phyloP scores from a whole-genome alignment of 1,139 yeast species.

The Pichia sp. region DNA sequence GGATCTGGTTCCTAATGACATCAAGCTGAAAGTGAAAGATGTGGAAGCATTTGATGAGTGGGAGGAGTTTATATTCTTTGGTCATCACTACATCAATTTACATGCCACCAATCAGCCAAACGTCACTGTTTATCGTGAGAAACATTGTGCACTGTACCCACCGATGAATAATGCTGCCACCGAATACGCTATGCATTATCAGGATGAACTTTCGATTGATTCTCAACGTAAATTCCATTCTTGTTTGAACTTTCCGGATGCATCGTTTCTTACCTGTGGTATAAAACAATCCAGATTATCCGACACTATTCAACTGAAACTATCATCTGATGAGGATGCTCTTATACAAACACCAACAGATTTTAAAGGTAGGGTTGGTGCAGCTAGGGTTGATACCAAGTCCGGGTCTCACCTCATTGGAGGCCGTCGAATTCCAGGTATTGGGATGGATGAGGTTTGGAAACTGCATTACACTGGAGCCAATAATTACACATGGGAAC shows the following conservation, averaged over 20 bases:
- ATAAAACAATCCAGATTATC: constrained; percentile 42
- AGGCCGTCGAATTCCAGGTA: constrained; percentile 64
- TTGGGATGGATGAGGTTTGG: constrained; percentile 42
- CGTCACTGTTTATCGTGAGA: constrained; percentile 10
- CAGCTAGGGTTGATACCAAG: constrained; percentile 40
- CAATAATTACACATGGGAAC: constrained; percentile 34
- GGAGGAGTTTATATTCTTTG: constrained; percentile 74
- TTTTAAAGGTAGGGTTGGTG: constrained; percentile 53
- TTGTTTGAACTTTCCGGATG: constrained; percentile 36
- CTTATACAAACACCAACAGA: constrained; percentile 10
- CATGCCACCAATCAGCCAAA: constrained; percentile 50
- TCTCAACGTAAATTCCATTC: constrained; percentile 17
- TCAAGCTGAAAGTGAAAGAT: constrained; percentile 41
- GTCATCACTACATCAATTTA: constrained; percentile 69
- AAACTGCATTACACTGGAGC: constrained; percentile 9
- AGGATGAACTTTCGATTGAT: neutral
- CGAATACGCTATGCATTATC: constrained; percentile 6
- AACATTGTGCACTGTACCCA: constrained; percentile 1
- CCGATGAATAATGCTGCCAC: neutral
- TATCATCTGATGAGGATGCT: constrained; percentile 6
- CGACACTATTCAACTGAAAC: constrained; percentile 22
- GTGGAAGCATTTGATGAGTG: constrained; percentile 78
- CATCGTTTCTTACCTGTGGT: constrained; percentile 51
- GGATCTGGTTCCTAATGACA: constrained; percentile 39
- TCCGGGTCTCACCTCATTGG: constrained; percentile 47